Base-by-base conservation (phyloP, 345 rosid genomes). In the Euphorbia tirucalli region DNA sequence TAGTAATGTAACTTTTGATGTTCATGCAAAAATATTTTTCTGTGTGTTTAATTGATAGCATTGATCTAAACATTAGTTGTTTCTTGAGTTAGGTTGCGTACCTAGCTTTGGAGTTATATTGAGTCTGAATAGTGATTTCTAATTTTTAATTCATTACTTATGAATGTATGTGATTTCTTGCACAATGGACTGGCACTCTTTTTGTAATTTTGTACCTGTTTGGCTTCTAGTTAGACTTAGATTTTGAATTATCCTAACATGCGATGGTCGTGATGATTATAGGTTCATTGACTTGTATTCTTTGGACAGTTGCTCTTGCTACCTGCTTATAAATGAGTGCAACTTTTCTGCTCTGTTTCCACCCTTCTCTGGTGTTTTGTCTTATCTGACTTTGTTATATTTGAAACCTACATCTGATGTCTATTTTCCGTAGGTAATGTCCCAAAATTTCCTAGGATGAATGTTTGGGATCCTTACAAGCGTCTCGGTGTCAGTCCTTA, bases 391-490 rank as follows among this genome's bases (percentile, higher is more conserved):
- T 27, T 21, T 28, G 27, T 22, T 41, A 22, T 5, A 3, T 3
- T 35, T 35, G 39, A 35, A 15, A 28, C 44, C n/a, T 15, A 22
- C 32, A 30, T 46, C 6, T 27, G 22, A 27, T 56, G 3, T 39
- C 44, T 19, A 13, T 55, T 62, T 68, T 21, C 31, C 79, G 22
- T 65, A 95, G 99, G 93, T 68, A 89, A 84, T 50, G 69, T 55
- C 66, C 92, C 90, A 0, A 81, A 81, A 31, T 95, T 95, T 72
- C 88, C 97, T 5, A 84, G 98, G 61, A 60, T 69, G 35, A 89
- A 77, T 64, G 90, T 92, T 64, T 88, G 97, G 99, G 92, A 95
- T 71, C 99, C 99, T 6, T 92, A 88, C 78, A 95, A 79, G 73
- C 90, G 97, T 65, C 81, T 95, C 59, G 98, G 98, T 7, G 54